Base-by-base conservation (phyloP, 2,329 filamentous ascomycete genomes). In the Bimuria novae-zelandiae region DNA sequence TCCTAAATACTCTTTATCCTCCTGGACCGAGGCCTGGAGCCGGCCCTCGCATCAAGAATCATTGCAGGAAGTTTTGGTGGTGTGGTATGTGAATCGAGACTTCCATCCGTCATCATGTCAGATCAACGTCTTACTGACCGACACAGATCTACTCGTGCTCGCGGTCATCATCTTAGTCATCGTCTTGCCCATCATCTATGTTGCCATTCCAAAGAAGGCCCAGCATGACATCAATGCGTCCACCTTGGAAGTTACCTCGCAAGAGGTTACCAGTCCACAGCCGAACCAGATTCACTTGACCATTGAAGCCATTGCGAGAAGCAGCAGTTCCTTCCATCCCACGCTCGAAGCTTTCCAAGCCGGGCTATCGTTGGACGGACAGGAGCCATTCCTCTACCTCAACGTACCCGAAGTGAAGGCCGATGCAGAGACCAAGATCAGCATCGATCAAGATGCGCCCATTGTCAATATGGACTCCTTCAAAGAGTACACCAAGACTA, bases 141-240 rank as follows among this genome's bases (percentile, higher is more conserved):
- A 19, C 10, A 22, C 36, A 73, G 70, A 74, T 48, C 62, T 86
- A 53, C 73, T 87, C 52, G 67, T 77, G 14, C 68, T 84, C 46
- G 65, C 80, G 51, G 59, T 78, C 55, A 70, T 84, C 39, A 68
- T 81, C 37, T 76, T 84, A 29, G 70, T 88, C 12, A 75, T 85
- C 32, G 79, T 88, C 16, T 76, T 82, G 33, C 74, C 85, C 33
- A 70, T 87, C 33, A 76, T 85, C 41, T 86, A 80, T 61, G 83
- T 86, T 46, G 83, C 69, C 3, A 83, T 85, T 61, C 84, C 83
- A 16, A 77, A 80, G 27, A 83, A 82, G 52, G 83, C 83, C 29
- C 84, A 85, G 61, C 53, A 68, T 35, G 78, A 79, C 45, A 77
- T 86, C 61, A 77, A 83, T 60, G 69, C 76, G 27, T 80, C 83